Percentiles rank a stretch among this genome's conserved stretches.
These are phyloP conservation scores for Saccharomyces hybrid DNA, from an alignment of 1,139 yeast species.

Conservation along the genomic window DNA sequence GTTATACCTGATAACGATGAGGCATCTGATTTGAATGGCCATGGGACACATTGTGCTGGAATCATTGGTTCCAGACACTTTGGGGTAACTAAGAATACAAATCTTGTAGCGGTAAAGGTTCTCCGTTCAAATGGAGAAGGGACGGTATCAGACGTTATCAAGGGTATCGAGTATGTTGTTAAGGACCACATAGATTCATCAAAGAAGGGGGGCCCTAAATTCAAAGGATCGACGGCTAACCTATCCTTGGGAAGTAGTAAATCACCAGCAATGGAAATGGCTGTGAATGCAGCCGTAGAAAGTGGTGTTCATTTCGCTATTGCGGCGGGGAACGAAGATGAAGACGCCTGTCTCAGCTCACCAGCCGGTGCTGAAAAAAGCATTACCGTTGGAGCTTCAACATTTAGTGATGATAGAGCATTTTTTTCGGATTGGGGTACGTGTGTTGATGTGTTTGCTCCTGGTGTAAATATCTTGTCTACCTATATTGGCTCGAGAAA, in stretches of 20 bases:
- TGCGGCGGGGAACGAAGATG: conserved; percentile 84
- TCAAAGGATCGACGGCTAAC: conserved; percentile 81
- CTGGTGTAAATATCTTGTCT: conserved; percentile 72
- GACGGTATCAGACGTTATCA: conserved; percentile 71
- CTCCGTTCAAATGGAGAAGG: conserved; percentile 74
- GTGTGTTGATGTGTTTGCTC: conserved; percentile 82
- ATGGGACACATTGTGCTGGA: conserved; percentile 83
- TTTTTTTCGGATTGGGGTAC: conserved; percentile 75
- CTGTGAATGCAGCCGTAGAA: conserved; percentile 75
- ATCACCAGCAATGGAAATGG: conserved; percentile 72
- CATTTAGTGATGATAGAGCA: conserved; percentile 67
- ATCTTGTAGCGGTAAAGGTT: conserved; percentile 71
- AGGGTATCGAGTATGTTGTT: conserved; percentile 76
- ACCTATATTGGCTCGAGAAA: conserved; percentile 81
- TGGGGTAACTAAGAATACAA: conserved; percentile 75
- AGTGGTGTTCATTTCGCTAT: conserved; percentile 80
- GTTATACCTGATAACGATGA: conserved; percentile 80
- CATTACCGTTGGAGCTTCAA: conserved; percentile 77
- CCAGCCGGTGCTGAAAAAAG: conserved; percentile 75
- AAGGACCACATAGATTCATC: not conserved
- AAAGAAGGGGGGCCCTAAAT: conserved; percentile 46
- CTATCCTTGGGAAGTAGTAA: conserved; percentile 88
- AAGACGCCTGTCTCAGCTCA: conserved; percentile 76
- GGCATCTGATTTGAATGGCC: conserved; percentile 90
- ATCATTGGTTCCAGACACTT: conserved; percentile 69